Evolutionary conservation across 148 eudicot genomes (phyloP), one percentile per base, ranked within the genome.

Genomic region (Drosera capensis): DNA sequence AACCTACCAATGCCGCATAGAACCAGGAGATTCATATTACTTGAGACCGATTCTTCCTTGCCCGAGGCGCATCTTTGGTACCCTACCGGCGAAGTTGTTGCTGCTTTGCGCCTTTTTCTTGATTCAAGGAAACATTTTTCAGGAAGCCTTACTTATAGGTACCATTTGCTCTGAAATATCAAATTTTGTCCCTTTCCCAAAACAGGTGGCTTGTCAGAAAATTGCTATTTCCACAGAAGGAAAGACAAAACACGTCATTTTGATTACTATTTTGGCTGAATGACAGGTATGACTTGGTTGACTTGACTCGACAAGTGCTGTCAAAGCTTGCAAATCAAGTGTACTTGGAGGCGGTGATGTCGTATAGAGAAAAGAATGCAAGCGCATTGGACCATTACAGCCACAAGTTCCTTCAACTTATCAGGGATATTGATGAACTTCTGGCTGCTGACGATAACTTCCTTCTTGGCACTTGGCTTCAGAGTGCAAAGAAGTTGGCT

Each of bases 201-300:
- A n/a, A n/a, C n/a, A n/a, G n/a, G n/a, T n/a, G n/a, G n/a, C n/a
- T n/a, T n/a, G n/a, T n/a, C n/a, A n/a, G n/a, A n/a, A n/a, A n/a
- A n/a, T n/a, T n/a, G n/a, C n/a, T n/a, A n/a, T n/a, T n/a, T n/a
- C n/a, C n/a, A n/a, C n/a, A n/a, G n/a, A 28, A 28, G 11, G 11
- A 28, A 28, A 28, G 31, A 28, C 31, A 28, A 28, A 6, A 28
- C 31, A 11, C n/a, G n/a, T n/a, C n/a, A n/a, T n/a, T n/a, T n/a
- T n/a, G n/a, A n/a, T n/a, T n/a, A n/a, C n/a, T n/a, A n/a, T n/a
- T n/a, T n/a, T n/a, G n/a, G n/a, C n/a, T 21, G 22, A 18, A 48
- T 44, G 57, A 57, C 78, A 90, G 95, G 78, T 90, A 90, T 45
- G 99, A 90, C 68, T 73, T 90, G 78, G 99, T 90, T 57, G 99